Conservation (phyloP, 2,329 filamentous ascomycete genomes). For the Pseudopithomyces maydicus region DNA sequence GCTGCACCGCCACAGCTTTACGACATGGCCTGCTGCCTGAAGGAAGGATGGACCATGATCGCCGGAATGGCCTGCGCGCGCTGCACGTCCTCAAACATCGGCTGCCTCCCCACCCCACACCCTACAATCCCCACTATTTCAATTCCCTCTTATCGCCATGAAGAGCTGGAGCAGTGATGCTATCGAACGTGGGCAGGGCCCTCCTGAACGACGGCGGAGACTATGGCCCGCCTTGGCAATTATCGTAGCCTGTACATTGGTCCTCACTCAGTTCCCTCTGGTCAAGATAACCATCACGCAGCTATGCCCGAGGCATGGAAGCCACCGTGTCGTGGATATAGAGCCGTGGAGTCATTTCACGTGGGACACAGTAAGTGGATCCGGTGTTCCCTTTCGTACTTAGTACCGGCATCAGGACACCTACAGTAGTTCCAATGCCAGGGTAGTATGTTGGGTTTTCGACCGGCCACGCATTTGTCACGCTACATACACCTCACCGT, state of each 20-base stretch:
- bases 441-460: background rate
- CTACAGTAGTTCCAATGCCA: background rate
- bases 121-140: background rate
- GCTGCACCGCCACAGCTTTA: constrained; percentile 8
- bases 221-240: background rate
- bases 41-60: background rate
- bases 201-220: background rate
- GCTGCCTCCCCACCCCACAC: background rate
- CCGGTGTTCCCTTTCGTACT: background rate
- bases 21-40: background rate
- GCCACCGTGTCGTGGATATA: background rate
- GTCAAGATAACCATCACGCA: background rate
- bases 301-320: background rate
- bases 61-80: background rate
- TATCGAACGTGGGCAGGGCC: background rate
- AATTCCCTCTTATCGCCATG: background rate
- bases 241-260: background rate
- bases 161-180: background rate
- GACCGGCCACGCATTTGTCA: background rate
- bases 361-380: constrained; percentile 10
- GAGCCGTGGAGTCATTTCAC: background rate
- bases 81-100: constrained; percentile 4
- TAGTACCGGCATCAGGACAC: background rate
- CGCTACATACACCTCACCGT: constrained; percentile 1
- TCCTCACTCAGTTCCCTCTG: background rate